Evolutionary conservation across 2,329 filamentous ascomycete genomes (phyloP), one percentile per base, ranked within the genome.

Genomic region (Rugonectria rugulosa): DNA sequence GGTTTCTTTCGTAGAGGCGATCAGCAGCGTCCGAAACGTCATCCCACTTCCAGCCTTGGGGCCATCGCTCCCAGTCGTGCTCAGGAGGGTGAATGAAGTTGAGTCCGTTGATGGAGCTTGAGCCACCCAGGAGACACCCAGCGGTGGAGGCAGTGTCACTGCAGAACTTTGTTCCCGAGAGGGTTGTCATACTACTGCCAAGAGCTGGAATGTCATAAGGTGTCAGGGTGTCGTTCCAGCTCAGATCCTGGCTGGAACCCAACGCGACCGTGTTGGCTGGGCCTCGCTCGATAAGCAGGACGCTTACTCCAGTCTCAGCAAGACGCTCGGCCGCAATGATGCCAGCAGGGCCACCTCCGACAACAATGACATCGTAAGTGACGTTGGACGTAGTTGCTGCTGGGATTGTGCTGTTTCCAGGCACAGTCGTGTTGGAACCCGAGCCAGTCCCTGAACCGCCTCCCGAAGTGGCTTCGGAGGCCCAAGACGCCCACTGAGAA

Each of bases 1-100:
- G 88, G 54, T 68, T 68, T 0, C 65, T 62, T 57, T 68, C 65
- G 6, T 68, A 68, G 0, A 68, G 57, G 38, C 65, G 63, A n/a
- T 51, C 59, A 40, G 62, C 63, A 5, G 65, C 65, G 10, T 55
- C 43, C 1, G 65, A 65, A 6, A 68, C 37, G 6, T 68, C 65
- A 5, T 36, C 19, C 62, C 58, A 67, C 23, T 38, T 38, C 65
- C 65, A 68, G 0, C 65, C 65, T 36, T 52, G 42, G 0, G 65
- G 65, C 65, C 65, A 68, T n/a, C 64, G 62, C 29, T 65, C 54
- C 55, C 64, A 67, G 26, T 67, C 65, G 2, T 55, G 61, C 53
- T 63, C 53, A 2, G 65, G 65, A 10, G 65, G 63, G 24, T 66
- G 65, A 12, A 67, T 67, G 40, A 67, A 67, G 62, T 68, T 68